These are phyloP conservation scores for Fusarium duplospermum DNA, from an alignment of 2,329 filamentous ascomycete species.

Conservation along the genomic window DNA sequence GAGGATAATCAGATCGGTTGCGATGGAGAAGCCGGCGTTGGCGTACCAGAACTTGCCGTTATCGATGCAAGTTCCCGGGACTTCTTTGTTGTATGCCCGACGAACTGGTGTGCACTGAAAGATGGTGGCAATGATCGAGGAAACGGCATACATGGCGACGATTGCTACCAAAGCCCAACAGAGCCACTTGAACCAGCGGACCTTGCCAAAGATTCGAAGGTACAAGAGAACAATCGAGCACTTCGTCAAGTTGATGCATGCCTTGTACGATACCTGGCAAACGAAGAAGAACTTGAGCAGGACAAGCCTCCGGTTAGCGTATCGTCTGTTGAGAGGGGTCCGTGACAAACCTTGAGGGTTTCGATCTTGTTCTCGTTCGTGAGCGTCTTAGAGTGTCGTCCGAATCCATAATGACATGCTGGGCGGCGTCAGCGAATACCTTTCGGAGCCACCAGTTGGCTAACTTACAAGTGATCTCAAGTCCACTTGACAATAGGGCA, in stretches of 20 bases:
- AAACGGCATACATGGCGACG: slow-evolving; percentile 42
- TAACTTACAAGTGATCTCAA: slow-evolving; percentile 31
- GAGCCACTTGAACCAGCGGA: slow-evolving; percentile 43
- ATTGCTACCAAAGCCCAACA: slow-evolving; percentile 40
- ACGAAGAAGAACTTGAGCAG: slow-evolving; percentile 41
- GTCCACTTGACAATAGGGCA: slow-evolving; percentile 24
- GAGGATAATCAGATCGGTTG: slow-evolving; percentile 58
- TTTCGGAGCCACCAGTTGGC: neutral
- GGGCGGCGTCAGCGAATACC: neutral
- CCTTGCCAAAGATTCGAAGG: slow-evolving; percentile 46
- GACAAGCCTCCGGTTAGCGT: neutral
- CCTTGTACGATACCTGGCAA: slow-evolving; percentile 47
- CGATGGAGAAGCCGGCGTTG: slow-evolving; percentile 59
- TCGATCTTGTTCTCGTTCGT: slow-evolving; percentile 27
- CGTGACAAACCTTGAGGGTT: slow-evolving; percentile 31
- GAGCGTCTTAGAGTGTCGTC: slow-evolving; percentile 29
- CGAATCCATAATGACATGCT: slow-evolving; percentile 43
- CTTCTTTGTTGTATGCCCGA: slow-evolving; percentile 55
- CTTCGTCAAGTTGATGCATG: slow-evolving; percentile 48
- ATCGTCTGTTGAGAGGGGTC: neutral
- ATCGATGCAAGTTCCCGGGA: slow-evolving; percentile 57
- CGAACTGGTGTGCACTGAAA: slow-evolving; percentile 49
- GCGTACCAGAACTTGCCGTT: slow-evolving; percentile 59
- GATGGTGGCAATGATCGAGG: slow-evolving; percentile 44
- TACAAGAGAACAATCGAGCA: slow-evolving; percentile 50